Evolutionary conservation across 805 yeast genomes (phyloP), one percentile per base, ranked within the genome.

Genomic region (Aciculoconidium aculeatum): DNA sequence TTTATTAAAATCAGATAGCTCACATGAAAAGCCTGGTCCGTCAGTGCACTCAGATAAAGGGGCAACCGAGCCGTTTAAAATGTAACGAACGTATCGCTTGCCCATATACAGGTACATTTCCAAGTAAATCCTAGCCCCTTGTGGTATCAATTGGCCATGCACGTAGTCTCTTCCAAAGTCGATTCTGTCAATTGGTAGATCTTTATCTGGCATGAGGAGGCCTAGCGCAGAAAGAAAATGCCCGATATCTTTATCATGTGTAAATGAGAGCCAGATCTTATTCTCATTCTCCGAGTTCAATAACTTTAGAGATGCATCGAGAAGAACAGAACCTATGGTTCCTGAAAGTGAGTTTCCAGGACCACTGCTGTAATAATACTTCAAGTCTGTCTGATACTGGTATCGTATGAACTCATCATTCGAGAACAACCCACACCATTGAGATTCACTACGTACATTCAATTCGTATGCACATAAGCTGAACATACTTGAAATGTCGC

Each of bases 401-500:
- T 67, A 70, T 20, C 68, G 71, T 29, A 79, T 55, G 62, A 75
- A 77, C 37, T 83, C 90, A 14, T 76, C 76, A 41, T 67, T 67
- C 23, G 85, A 78, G 56, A 84, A 76, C 17, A 80, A 63, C 21
- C 67, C 65, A 54, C 94, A 83, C 39, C 82, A 74, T 18, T 68
- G 66, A 10, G 92, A 80, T 31, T 55, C 50, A 7, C 92, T 94
- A 33, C 64, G 65, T 7, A 75, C 81, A 32, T 81, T 82, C 25
- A 81, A 55, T 54, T 84, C 94, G 49, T 67, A 84, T 3, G 84
- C 87, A 56, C 94, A 83, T 56, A 76, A 67, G 8, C 65, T 60
- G 44, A 80, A 76, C 39, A 83, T 44, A 14, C 52, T 54, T 23
- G 50, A 54, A 15, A 77, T 70, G 44, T 84, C 90, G 20, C 51